phyloP scores from a whole-genome alignment of 345 rosid genomes.

The Brassica nigra region DNA sequence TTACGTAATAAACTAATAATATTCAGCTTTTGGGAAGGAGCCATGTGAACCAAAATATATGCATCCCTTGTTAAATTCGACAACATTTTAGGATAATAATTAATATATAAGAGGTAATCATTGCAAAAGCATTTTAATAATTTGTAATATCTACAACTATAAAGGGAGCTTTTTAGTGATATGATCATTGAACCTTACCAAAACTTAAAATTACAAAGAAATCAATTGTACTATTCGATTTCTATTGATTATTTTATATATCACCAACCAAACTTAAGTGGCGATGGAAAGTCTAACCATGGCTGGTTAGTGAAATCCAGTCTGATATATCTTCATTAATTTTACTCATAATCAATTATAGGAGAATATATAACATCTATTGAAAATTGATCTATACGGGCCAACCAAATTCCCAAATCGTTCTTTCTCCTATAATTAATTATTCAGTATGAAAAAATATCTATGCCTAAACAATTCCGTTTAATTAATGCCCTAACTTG shows the following conservation, averaged over 20 bases:
- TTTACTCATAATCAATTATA: background rate
- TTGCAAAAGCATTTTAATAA: constrained; percentile 17
- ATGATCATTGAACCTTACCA: constrained; percentile 36
- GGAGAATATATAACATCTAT: background rate
- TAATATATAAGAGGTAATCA: constrained; percentile 25
- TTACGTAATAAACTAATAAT: background rate
- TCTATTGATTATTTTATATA: background rate
- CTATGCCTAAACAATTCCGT: background rate
- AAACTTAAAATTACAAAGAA: constrained; percentile 6
- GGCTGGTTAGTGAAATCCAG: constrained; percentile 19
- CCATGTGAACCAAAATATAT: constrained; percentile 37
- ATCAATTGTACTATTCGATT: constrained; percentile 16
- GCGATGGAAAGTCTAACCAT: constrained; percentile 13
- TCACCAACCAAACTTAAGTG: constrained; percentile 29
- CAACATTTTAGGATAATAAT: constrained; percentile 26
- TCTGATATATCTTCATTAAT: constrained; percentile 18
- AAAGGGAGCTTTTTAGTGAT: constrained; percentile 22
- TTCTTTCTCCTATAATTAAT: background rate
- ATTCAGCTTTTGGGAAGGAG: constrained; percentile 18
- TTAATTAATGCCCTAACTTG: background rate
- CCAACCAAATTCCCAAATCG: background rate
- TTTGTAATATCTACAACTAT: constrained; percentile 22
- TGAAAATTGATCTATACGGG: background rate
- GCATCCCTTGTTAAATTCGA: constrained; percentile 8
- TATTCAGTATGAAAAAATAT: background rate